phyloP scores from a whole-genome alignment of 176 grass and related monocot species.

The Secale cereale region DNA sequence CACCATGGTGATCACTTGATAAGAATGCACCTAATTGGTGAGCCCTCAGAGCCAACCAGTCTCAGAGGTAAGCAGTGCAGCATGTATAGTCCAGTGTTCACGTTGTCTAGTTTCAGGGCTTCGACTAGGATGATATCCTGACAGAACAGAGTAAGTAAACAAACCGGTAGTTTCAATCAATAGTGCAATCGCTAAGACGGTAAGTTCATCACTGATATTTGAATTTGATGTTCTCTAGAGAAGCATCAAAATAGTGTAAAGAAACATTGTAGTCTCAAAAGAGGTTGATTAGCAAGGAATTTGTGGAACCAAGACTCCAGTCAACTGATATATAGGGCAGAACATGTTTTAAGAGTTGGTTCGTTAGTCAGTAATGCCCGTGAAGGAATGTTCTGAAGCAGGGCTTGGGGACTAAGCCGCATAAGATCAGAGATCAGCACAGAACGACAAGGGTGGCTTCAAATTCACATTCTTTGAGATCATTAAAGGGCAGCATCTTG shows the following conservation, averaged over 20 bases:
- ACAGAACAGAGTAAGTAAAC: conserved; percentile 4
- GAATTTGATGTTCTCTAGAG: neutral
- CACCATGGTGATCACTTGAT: conserved; percentile 57
- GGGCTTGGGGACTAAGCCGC: neutral
- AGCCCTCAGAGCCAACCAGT: conserved; percentile 56
- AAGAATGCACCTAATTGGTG: conserved; percentile 81
- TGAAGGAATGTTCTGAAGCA: neutral
- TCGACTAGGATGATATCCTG: conserved; percentile 79
- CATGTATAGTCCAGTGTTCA: conserved; percentile 60
- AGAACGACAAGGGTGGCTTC: neutral
- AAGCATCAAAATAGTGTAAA: neutral
- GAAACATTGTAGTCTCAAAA: neutral
- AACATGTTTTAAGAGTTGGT: neutral
- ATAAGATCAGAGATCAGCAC: neutral
- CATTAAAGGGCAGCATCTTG: conserved; percentile 1
- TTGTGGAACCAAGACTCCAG: neutral
- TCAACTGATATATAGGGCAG: neutral
- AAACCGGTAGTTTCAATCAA: neutral
- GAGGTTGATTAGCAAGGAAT: neutral
- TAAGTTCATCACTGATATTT: neutral
- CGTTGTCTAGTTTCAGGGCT: conserved; percentile 67
- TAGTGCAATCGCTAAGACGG: neutral
- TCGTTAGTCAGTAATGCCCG: neutral
- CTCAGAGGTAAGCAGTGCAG: conserved; percentile 76
- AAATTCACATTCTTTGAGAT: neutral